Evolutionary conservation across 2,329 filamentous ascomycete species (phyloP).

Genomic region (Microcyclospora tardicrescens): DNA sequence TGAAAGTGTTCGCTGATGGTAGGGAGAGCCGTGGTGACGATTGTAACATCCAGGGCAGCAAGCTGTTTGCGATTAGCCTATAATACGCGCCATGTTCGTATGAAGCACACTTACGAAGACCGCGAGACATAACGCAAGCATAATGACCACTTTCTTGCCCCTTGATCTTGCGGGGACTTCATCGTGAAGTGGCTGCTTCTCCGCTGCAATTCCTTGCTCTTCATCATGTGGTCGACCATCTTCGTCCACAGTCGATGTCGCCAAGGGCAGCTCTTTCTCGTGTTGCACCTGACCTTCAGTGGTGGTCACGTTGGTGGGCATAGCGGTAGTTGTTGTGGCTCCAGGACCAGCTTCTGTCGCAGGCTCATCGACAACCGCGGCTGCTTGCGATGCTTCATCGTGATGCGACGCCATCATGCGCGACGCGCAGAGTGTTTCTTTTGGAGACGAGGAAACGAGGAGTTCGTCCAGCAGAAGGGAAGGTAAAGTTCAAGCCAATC

Average conservation of each 20-base stretch:
- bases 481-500: too few species aligned
- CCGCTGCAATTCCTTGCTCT: conserved; percentile 5
- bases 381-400: not conserved
- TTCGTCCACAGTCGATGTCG: not conserved
- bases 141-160: conserved; percentile 35
- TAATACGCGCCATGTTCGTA: too few species aligned
- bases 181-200: conserved; percentile 1
- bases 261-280: conserved; percentile 2
- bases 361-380: conserved; percentile 6
- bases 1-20: conserved; percentile 44
- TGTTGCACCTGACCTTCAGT: conserved; percentile 5
- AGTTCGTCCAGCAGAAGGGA: too few species aligned
- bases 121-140: conserved; percentile 38
- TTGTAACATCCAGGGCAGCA: conserved; percentile 49
- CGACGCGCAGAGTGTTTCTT: too few species aligned
- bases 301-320: conserved; percentile 8
- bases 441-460: too few species aligned
- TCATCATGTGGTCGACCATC: conserved; percentile 5
- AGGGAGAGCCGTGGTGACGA: conserved; percentile 49
- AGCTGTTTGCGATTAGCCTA: conserved; percentile 19
- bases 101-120: conserved; percentile 28
- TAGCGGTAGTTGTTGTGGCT: conserved; percentile 8
- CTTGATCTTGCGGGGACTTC: conserved; percentile 15
- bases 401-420: not conserved
- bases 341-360: conserved; percentile 9